Evolutionary conservation across 2,329 filamentous ascomycete genomes (phyloP).

Genomic region (Trichoderma sp.): DNA sequence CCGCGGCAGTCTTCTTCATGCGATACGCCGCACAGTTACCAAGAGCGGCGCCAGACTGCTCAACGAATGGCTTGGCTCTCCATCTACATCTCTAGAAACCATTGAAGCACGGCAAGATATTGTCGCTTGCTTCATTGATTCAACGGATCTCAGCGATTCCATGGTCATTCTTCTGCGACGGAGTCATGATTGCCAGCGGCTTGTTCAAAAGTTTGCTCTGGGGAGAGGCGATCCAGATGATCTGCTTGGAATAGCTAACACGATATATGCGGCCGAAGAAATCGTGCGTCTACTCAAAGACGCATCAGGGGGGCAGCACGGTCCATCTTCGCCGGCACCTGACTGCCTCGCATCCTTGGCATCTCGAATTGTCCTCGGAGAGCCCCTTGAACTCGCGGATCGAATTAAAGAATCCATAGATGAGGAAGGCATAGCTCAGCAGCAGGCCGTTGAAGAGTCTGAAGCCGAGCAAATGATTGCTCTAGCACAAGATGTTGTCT

Average conservation of each 20-base stretch:
- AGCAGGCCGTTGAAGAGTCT: slow-evolving; percentile 76
- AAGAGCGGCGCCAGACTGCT: slow-evolving; percentile 87
- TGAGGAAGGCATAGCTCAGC: slow-evolving; percentile 83
- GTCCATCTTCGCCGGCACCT: slow-evolving; percentile 20
- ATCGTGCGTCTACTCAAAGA: slow-evolving; percentile 57
- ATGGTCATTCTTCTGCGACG: slow-evolving; percentile 69
- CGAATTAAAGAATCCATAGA: slow-evolving; percentile 82
- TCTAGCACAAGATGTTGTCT: slow-evolving; percentile 72
- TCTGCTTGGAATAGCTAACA: slow-evolving; percentile 78
- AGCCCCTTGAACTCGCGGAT: slow-evolving; percentile 68
- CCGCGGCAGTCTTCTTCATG: slow-evolving; percentile 85
- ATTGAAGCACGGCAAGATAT: slow-evolving; percentile 83
- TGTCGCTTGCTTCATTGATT: slow-evolving; percentile 72
- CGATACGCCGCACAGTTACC: slow-evolving; percentile 86
- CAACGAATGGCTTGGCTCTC: slow-evolving; percentile 82
- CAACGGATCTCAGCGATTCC: slow-evolving; percentile 70
- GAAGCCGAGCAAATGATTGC: slow-evolving; percentile 71
- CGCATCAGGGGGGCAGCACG: slow-evolving; percentile 29
- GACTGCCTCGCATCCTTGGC: slow-evolving; percentile 52
- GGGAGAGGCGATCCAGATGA: slow-evolving; percentile 93
- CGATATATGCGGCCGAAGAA: slow-evolving; percentile 73
- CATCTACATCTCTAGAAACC: slow-evolving; percentile 80
- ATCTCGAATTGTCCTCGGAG: slow-evolving; percentile 65
- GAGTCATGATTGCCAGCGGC: slow-evolving; percentile 82
- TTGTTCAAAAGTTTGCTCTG: slow-evolving; percentile 92